A percentile compares a stretch with the other conserved stretches of the same genome.
These are phyloP conservation scores for Selenicereus undatus DNA, from an alignment of 148 eudicot species.

Conservation along the genomic window DNA sequence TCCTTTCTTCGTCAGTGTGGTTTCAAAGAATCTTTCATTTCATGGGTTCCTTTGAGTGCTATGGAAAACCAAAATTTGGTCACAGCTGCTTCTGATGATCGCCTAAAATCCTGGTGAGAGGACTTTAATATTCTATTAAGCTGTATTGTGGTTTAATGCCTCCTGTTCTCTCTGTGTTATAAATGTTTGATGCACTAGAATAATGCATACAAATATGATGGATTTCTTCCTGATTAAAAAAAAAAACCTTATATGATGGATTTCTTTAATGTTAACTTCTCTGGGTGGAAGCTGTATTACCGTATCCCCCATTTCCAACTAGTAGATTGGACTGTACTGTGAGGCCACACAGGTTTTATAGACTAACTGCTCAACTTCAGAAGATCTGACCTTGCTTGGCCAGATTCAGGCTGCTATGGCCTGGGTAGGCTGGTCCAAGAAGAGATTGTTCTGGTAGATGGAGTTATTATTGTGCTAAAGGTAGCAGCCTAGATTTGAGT, in stretches of 20 bases:
- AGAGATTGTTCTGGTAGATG: background rate
- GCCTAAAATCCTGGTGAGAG: conserved; percentile 77
- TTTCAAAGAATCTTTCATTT: conserved; percentile 72
- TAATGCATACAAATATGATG: background rate
- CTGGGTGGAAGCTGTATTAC: background rate
- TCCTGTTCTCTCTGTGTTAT: background rate
- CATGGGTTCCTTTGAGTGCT: conserved; percentile 93
- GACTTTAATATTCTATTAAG: background rate
- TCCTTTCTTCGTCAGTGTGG: conserved; percentile 82
- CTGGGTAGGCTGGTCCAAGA: background rate
- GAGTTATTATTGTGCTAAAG: background rate
- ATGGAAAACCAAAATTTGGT: conserved; percentile 89
- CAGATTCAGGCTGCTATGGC: background rate
- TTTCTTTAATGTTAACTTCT: background rate
- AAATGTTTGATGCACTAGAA: background rate
- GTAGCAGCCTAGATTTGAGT: background rate
- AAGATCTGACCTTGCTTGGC: too few relatives aligned
- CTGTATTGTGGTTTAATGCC: conserved; percentile 8
- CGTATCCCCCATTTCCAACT: background rate
- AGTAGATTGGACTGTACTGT: background rate
- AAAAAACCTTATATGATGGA: too few relatives aligned
- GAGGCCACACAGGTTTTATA: background rate
- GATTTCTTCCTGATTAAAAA: background rate
- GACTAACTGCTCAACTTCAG: background rate
- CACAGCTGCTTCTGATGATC: conserved; percentile 61